Base-by-base conservation (phyloP, 208 protist species). In the Leishmania tarentolae region DNA sequence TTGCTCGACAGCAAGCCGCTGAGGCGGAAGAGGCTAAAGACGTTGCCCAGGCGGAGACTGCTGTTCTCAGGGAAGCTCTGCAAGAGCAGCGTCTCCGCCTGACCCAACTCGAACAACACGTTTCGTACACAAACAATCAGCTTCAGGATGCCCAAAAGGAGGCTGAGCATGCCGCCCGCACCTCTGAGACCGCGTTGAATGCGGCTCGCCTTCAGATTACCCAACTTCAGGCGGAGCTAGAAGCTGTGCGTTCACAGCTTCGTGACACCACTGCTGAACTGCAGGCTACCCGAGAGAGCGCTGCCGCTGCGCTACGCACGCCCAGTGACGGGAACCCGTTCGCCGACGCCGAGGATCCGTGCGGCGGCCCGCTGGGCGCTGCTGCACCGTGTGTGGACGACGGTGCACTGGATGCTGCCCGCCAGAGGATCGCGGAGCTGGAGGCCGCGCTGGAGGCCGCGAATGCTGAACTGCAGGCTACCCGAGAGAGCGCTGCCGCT, bases 391-490 rank as follows among this genome's bases (percentile, higher is more conserved):
- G n/a, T n/a, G n/a, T n/a, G n/a, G n/a, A n/a, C n/a, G n/a, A n/a
- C n/a, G n/a, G n/a, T n/a, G n/a, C n/a, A n/a, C n/a, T n/a, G n/a
- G n/a, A 21, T 6, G n/a, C 59, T 31, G 79, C 78, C 3, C 79
- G 68, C 31, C 57, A 5, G 82, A 8, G 68, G n/a, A 73, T 73
- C 68, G 68, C 75, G 66, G 75, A 46, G 82, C 68, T 73, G 35
- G 68, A 73, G 68, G 68, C 68, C 4, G 68, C 68, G 9, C 73
- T 83, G 63, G 74, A 59, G 46, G 47, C 72, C 13, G 79, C 79
- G 15, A 72, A 72, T n/a, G 63, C 56, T 3, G 24, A 75, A 31
- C 35, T 77, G 13, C 44, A 59, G 3, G 80, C 65, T 65, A 63
- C 53, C 1, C 13, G 47, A 15, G 52, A 35, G n/a, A 35, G 52